Evolutionary conservation across 1,139 yeast species (phyloP).

Genomic region (Pichia sp.): DNA sequence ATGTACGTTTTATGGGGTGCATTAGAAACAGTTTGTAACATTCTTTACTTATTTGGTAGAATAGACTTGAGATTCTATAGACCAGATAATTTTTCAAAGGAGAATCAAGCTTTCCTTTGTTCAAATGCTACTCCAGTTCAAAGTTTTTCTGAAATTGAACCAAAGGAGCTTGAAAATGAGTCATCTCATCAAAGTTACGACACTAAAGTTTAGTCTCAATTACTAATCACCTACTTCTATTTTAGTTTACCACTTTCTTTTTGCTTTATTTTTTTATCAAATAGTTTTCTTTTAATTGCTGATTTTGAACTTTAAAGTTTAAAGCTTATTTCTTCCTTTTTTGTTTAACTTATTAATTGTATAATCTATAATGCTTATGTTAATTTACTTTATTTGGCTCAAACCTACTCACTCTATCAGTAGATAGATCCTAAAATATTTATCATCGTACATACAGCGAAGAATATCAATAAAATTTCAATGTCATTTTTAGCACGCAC

Average conservation of each 20-base stretch:
- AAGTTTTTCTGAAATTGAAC: neutral
- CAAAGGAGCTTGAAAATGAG: conserved; percentile 2
- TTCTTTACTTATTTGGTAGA: conserved; percentile 53
- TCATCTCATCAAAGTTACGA: conserved; percentile 12
- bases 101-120: neutral
- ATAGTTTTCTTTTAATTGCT: too few species aligned
- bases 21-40: conserved; percentile 50
- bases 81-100: conserved; percentile 41
- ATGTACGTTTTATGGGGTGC: conserved; percentile 66
- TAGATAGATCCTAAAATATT: too few species aligned
- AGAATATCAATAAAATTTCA: too few species aligned
- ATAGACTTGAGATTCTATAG: conserved; percentile 73
- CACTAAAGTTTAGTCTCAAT: conserved; percentile 6
- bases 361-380: neutral
- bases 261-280: too few species aligned
- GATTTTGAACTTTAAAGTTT: neutral
- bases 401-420: too few species aligned
- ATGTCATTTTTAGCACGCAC: too few species aligned
- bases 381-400: too few species aligned
- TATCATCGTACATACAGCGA: too few species aligned
- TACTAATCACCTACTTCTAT: neutral
- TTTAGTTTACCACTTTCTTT: neutral
- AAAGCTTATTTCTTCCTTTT: too few species aligned
- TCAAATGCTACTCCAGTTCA: neutral
- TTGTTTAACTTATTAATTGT: neutral